Evolutionary conservation across 2,329 filamentous ascomycete species (phyloP).

Genomic region (Penicillium sp.): DNA sequence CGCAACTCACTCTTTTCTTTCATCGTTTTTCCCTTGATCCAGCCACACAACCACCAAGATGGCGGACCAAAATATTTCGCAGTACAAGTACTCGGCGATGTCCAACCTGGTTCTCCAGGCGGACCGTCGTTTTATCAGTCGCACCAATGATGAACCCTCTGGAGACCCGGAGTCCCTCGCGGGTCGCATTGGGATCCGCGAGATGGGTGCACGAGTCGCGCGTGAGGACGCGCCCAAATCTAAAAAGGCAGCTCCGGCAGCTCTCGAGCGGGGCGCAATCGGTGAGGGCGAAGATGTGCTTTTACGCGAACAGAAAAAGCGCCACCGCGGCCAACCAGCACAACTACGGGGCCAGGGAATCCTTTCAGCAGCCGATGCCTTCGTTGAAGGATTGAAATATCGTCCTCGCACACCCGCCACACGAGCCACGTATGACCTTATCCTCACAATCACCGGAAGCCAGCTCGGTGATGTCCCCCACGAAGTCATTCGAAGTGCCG

Average conservation of each 20-base stretch:
- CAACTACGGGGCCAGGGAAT: slow-evolving; percentile 72
- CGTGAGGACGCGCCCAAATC: slow-evolving; percentile 77
- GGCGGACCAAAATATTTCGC: slow-evolving; percentile 75
- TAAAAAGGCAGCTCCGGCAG: slow-evolving; percentile 69
- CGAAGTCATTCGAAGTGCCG: slow-evolving; percentile 87
- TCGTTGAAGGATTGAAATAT: slow-evolving; percentile 89
- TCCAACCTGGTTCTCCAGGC: slow-evolving; percentile 99
- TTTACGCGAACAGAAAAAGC: slow-evolving; percentile 79
- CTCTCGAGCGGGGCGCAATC: slow-evolving; percentile 71
- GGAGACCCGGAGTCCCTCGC: slow-evolving; percentile 97
- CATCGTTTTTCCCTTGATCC: slow-evolving; percentile 12
- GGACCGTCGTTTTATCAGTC: slow-evolving; percentile 91
- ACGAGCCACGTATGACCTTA: slow-evolving; percentile 88
- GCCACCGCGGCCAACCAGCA: slow-evolving; percentile 70
- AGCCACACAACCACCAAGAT: slow-evolving; percentile 47
- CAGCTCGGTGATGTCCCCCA: slow-evolving; percentile 90
- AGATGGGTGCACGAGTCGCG: slow-evolving; percentile 86
- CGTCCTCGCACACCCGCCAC: slow-evolving; percentile 88
- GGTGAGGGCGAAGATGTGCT: slow-evolving; percentile 81
- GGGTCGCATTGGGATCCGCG: slow-evolving; percentile 84
- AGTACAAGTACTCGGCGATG: slow-evolving; percentile 99
- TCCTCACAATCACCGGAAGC: slow-evolving; percentile 83
- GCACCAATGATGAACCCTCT: slow-evolving; percentile 89
- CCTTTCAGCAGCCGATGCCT: slow-evolving; percentile 76
- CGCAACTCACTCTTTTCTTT: slow-evolving; percentile 23